Base-by-base conservation (phyloP, 306 rosid genomes). In the Medicago lupulina region DNA sequence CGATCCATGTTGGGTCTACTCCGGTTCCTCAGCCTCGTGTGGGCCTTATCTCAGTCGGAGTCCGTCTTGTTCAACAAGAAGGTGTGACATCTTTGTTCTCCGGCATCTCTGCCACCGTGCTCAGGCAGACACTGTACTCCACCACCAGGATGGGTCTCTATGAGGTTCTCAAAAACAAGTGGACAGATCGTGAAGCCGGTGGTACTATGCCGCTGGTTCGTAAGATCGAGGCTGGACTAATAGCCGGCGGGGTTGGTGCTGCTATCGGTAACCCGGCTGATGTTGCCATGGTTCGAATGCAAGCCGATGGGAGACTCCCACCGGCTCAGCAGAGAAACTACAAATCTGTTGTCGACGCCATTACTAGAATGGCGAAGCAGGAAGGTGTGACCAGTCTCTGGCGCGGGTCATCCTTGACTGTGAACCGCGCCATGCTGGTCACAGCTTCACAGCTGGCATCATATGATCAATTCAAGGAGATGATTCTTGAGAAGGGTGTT, bases 71-170 rank as follows among this genome's bases (percentile, higher is more conserved):
- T n/a, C 93, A 84, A 19, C 93, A 87, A 18, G 97, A 91, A 59
- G 97, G 97, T 5, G 67, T 89, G 0, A 19, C 80, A 0, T 93
- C 97, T 0, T 62, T 91, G n/a, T 91, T 87, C 81, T 86, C 93
- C 46, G 93, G 97, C 25, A 86, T 91, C 4, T 91, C 97, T 31
- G 94, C 97, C 64, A 91, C 94, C 58, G 79, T 91, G 46, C 94
- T 91, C 85, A 92, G 94, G 12, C 97, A 91, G 82, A 75, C 81
- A 1, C 86, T 91, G 3, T 91, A 91, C 78, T 91, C 97, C 60
- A 91, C 97, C 51, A 91, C 97, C 44, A 88, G 94, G 4, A 91
- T 91, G 97, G 97, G 97, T 0, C 89, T 91, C 51, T 91, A 91
- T 70, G 97, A 91, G 40, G 63, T 89, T 7, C 88, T 91, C 5